Base-by-base conservation (phyloP, 2,329 filamentous ascomycete genomes). In the Botrytis porri region DNA sequence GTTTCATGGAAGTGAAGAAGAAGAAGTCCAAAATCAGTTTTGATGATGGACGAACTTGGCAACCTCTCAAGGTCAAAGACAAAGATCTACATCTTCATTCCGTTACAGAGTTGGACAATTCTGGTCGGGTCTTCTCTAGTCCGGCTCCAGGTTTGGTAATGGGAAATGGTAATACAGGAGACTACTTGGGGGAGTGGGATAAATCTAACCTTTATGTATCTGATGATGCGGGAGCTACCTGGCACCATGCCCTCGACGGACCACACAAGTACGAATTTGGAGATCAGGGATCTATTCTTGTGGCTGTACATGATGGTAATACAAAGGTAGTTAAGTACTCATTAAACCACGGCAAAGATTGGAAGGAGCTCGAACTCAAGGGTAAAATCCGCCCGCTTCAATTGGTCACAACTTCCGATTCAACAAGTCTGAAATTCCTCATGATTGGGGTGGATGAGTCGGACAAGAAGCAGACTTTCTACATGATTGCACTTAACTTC, bases 231-330 rank as follows among this genome's bases (percentile, higher is more conserved):
- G 96, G 96, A 59, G 83, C 93, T 74, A 95, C 90, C 1, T 99
- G 97, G 96, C 88, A 85, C 54, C 85, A 90, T 80, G 88, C 90
- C 0, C 86, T 93, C 8, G 86, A 94, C 25, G 93, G 93, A 32
- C 92, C 95, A 20, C 94, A 98, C 83, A 96, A 97, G 81, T 99
- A 97, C 82, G 95, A 98, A 80, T 97, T 98, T 81, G 96, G 96
- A 70, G 95, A 98, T 78, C 92, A 97, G 77, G 96, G 96, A 1
- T 94, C 94, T 25, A 88, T 99, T 32, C 85, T 99, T 43, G 87
- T 98, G 43, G 96, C 96, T 6, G 86, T 98, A 54, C 87, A 88
- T 75, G 93, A 97, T 78, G 85, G 63, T 14, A 63, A 85, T 65
- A 93, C 91, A 1, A 83, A 89, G 54, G 86, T 90, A 76, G 82